Base-by-base conservation (phyloP, 768 basidiomycete genomes). In the Macrolepiota dolichaula region DNA sequence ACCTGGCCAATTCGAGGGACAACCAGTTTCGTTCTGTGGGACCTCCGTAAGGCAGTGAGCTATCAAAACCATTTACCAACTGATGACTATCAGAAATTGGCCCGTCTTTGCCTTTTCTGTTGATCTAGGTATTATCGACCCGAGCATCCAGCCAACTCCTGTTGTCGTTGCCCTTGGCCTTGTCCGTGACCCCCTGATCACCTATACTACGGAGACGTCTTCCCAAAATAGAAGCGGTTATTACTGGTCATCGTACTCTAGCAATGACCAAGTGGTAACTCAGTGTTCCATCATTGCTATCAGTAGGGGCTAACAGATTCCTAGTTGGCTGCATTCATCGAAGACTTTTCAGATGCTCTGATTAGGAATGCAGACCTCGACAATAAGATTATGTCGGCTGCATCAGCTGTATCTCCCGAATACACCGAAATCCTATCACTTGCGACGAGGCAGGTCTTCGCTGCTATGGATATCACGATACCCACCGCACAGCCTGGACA, bases 391-490 rank as follows among this genome's bases (percentile, higher is more conserved):
- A n/a, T n/a, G n/a, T n/a, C n/a, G n/a, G n/a, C n/a, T n/a, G n/a
- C n/a, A n/a, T n/a, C n/a, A n/a, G n/a, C n/a, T n/a, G n/a, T n/a
- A n/a, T n/a, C n/a, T 46, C 63, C 6, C 17, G 66, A 74, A 24
- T 83, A 84, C 62, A 72, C 73, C 2, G 74, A 73, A 42, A 56
- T 84, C 9, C 72, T 81, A 0, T 73, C 78, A 10, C 70, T 83
- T 5, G 76, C 76, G 2, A 65, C 78, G 4, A 69, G 81, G 22
- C 80, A 83, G 65, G 74, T 76, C 7, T 73, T 83, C 40, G 81
- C 74, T 0, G 72, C 76, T 1, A 71, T 78, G 36, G 83, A 85
- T 61, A 73, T 85, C 35, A 84, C 82, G 1, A 59, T 80, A 6
- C 56, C 62, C 6, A 10, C 25, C 5, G 72, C 76, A 3, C 63